Evolutionary conservation across 2,329 filamentous ascomycete species (phyloP).

Genomic region (Graphilbum fragrans): DNA sequence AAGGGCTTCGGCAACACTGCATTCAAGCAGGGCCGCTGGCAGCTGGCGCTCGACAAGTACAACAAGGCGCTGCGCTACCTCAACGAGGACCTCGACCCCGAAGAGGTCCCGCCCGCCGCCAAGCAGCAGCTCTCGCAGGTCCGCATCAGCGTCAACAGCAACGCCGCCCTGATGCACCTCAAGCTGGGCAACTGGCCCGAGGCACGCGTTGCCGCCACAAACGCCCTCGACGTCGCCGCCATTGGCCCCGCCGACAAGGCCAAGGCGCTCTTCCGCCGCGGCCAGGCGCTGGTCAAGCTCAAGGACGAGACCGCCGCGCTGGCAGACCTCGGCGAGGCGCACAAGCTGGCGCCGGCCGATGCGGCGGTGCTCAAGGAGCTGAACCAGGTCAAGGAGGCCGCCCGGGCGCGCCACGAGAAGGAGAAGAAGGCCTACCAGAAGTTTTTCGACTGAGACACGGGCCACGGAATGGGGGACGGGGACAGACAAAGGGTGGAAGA

Average conservation of each 20-base stretch:
- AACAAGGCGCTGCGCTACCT: conserved; percentile 85
- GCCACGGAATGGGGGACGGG: background rate
- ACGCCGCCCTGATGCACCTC: conserved; percentile 73
- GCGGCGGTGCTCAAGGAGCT: conserved; percentile 65
- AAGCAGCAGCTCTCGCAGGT: conserved; percentile 57
- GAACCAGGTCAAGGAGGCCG: conserved; percentile 62
- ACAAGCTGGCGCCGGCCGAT: conserved; percentile 63
- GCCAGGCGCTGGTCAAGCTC: conserved; percentile 57
- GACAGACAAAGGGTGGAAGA: background rate
- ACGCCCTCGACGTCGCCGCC: conserved; percentile 56
- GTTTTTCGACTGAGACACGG: conserved; percentile 78
- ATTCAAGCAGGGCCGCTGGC: conserved; percentile 67
- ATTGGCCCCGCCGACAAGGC: conserved; percentile 67
- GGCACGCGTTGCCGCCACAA: conserved; percentile 55
- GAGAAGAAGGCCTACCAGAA: conserved; percentile 90
- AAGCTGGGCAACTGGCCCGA: conserved; percentile 66
- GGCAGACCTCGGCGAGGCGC: conserved; percentile 62
- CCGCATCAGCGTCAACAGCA: conserved; percentile 78
- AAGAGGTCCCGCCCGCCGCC: conserved; percentile 58
- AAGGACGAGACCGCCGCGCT: conserved; percentile 81
- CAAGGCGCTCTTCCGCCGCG: conserved; percentile 81
- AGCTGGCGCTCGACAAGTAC: conserved; percentile 76
- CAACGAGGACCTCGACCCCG: conserved; percentile 67
- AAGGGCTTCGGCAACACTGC: conserved; percentile 90
- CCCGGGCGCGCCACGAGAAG: conserved; percentile 64